Evolutionary conservation across 2,329 filamentous ascomycete species (phyloP).

Genomic region (Cordyceps sp.): DNA sequence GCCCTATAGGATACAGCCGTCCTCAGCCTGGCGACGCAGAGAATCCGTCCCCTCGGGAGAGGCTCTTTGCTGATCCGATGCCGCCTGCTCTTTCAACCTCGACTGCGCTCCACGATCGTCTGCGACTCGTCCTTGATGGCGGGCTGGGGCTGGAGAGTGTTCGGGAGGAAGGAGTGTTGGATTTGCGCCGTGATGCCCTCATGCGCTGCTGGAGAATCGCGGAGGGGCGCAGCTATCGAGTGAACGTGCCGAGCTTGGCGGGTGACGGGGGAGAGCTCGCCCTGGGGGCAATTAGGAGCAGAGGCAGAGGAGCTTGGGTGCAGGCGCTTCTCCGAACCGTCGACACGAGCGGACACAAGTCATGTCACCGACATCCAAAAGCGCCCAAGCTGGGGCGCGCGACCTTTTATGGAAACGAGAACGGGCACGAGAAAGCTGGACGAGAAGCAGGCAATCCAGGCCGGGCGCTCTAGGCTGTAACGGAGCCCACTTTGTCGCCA

Average conservation of each 20-base stretch:
- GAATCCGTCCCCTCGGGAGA: background rate
- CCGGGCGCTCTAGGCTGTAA: background rate
- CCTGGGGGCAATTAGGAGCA: too few relatives aligned
- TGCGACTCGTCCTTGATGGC: background rate
- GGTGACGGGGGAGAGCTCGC: too few relatives aligned
- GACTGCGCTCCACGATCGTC: background rate
- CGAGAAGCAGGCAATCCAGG: background rate
- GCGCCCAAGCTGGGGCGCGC: conserved; percentile 7
- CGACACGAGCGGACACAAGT: too few relatives aligned
- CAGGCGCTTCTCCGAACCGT: too few relatives aligned
- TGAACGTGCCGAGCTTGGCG: too few relatives aligned
- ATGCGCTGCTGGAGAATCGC: too few relatives aligned
- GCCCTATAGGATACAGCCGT: background rate
- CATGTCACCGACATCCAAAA: background rate
- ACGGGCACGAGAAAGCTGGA: background rate
- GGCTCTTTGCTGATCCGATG: background rate
- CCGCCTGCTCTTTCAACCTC: background rate
- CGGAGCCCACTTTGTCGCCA: conserved; percentile 2
- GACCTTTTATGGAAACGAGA: conserved; percentile 3
- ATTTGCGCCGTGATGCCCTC: too few relatives aligned
- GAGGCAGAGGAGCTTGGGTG: too few relatives aligned
- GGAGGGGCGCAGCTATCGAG: too few relatives aligned
- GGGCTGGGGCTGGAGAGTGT: background rate
- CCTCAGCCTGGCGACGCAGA: background rate
- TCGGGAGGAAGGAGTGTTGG: too few relatives aligned